phyloP scores from a whole-genome alignment of 345 rosid species.

The Erucastrum elatum region DNA sequence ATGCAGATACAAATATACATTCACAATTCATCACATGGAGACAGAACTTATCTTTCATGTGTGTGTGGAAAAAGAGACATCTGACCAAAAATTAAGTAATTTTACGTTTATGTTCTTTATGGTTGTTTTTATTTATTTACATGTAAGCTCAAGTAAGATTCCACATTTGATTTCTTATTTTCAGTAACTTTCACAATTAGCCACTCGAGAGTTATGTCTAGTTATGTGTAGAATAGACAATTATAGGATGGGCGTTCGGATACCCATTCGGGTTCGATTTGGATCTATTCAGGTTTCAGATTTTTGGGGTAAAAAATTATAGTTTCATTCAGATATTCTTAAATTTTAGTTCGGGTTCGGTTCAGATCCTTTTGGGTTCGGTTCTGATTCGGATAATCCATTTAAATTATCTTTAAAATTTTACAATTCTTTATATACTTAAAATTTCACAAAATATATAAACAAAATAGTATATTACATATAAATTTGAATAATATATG shows the following conservation, averaged over 20 bases:
- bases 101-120: not conserved
- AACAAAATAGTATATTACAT: too few species aligned
- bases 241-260: not conserved
- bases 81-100: not conserved
- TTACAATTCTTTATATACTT: too few species aligned
- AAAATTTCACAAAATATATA: too few species aligned
- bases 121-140: not conserved
- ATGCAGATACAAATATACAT: not conserved
- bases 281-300: too few species aligned
- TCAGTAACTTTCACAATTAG: not conserved
- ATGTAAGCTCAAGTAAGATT: not conserved
- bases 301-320: too few species aligned
- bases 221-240: not conserved
- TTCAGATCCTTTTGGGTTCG: too few species aligned
- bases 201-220: not conserved
- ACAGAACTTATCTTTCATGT: not conserved
- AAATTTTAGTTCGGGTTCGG: too few species aligned
- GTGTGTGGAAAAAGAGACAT: constrained; percentile 18
- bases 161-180: not conserved
- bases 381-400: too few species aligned
- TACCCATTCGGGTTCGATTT: too few species aligned
- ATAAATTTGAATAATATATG: too few species aligned
- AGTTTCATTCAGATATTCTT: too few species aligned
- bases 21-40: constrained; percentile 1
- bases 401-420: too few species aligned